A percentile compares a stretch with the other conserved stretches of the same genome.
These are phyloP conservation scores for Fusarium chlamydosporum DNA, from an alignment of 2,329 filamentous ascomycete genomes.

Conservation along the genomic window DNA sequence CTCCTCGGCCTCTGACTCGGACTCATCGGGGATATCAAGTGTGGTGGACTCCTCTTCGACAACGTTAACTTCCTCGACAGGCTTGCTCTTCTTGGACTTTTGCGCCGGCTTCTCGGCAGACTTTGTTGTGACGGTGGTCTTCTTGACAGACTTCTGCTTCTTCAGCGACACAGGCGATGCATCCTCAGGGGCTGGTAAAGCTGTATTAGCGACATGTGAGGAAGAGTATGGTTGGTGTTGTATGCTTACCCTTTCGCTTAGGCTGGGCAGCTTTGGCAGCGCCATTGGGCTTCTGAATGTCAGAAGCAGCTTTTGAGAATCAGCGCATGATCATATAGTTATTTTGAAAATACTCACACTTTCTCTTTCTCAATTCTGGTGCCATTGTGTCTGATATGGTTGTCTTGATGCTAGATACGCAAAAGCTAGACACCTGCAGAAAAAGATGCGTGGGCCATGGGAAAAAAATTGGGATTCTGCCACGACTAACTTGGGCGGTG, in stretches of 20 bases:
- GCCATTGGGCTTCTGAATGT: conserved; percentile 53
- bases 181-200: conserved; percentile 59
- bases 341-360: conserved; percentile 46
- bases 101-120: conserved; percentile 54
- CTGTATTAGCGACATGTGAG: conserved; percentile 47
- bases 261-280: conserved; percentile 54
- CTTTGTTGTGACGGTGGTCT: conserved; percentile 48
- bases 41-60: conserved; percentile 51
- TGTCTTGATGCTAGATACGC: conserved; percentile 33
- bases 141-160: conserved; percentile 61
- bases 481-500: conserved; percentile 53
- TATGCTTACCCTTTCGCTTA: conserved; percentile 56
- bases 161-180: conserved; percentile 61
- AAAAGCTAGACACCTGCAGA: conserved; percentile 45
- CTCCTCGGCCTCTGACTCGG: conserved; percentile 58
- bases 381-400: conserved; percentile 58
- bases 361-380: conserved; percentile 61
- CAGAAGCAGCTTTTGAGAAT: conserved; percentile 47
- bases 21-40: conserved; percentile 53
- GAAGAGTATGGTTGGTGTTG: background rate
- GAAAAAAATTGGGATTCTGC: conserved; percentile 59
- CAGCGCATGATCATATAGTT: conserved; percentile 27
- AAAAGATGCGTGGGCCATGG: conserved; percentile 44
- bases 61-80: conserved; percentile 49
- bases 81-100: conserved; percentile 52